Base-by-base conservation (phyloP, 2,329 filamentous ascomycete genomes). In the Phoma sp. region DNA sequence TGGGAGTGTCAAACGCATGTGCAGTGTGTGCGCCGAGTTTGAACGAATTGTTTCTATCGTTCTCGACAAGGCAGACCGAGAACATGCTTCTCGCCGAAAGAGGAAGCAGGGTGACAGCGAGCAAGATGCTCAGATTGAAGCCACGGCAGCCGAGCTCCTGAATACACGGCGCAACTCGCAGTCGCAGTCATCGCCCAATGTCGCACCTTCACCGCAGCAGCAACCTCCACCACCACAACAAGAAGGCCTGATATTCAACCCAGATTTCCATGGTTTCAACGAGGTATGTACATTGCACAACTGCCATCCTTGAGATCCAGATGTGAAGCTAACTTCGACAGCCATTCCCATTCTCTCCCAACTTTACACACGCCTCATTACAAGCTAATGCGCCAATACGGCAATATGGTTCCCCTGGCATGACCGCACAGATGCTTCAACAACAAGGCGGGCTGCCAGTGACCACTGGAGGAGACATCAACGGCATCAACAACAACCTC, bases 1-100 rank as follows among this genome's bases (percentile, higher is more conserved):
- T 53, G 90, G 92, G 37, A 93, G 91, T 66, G 91, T 98, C 4
- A 91, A 91, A 71, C 89, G 95, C 44, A 98, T 98, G 91, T 84
- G 97, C 14, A 89, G 88, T 23, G 89, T 98, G 1, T 98, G 93
- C 74, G 86, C 90, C n/a, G 95, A 99, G 69, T 99, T 99, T 65
- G 93, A 96, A 73, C 87, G 95, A 54, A 97, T 99, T 60, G 92
- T 92, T 32, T 91, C 89, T 69, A 86, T 92, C 3, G 91, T 96
- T 7, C 87, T 98, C 40, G 93, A 98, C 55, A 96, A 93, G 72
- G 86, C 91, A 0, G 93, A 98, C 70, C 91, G 89, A 67, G 93
- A 98, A 46, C 85, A 89, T 32, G 83, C 88, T 24, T 87, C 86
- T 4, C 86, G 90, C 55, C 86, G 91, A 52, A 98, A 98, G 80